Conservation (phyloP, 1,284 basidiomycete species). For the Moesziomyces globuligerus region DNA sequence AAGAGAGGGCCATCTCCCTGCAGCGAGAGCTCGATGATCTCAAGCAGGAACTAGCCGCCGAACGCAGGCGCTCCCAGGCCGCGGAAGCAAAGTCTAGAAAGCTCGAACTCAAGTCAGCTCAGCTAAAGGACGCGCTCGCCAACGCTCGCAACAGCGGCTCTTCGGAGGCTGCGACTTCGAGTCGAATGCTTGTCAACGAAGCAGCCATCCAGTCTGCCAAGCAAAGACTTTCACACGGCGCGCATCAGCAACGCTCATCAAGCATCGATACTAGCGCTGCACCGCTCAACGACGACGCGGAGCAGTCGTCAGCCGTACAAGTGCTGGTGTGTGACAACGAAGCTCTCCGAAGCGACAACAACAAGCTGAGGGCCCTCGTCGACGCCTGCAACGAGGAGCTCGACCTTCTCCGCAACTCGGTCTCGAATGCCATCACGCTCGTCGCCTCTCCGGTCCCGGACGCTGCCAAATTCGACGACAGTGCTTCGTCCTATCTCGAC, state of each 20-base stretch:
- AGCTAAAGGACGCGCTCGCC: conserved; percentile 43
- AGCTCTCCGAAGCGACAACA: conserved; percentile 37
- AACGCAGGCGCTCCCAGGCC: conserved; percentile 76
- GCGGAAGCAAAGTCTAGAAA: conserved; percentile 76
- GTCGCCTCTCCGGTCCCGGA: conserved; percentile 30
- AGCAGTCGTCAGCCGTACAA: conserved; percentile 25
- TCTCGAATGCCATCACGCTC: conserved; percentile 22
- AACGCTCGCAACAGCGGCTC: conserved; percentile 27
- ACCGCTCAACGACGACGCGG: conserved; percentile 6
- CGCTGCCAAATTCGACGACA: conserved; percentile 13
- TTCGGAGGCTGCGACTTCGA: conserved; percentile 10
- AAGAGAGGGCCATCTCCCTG: conserved; percentile 20
- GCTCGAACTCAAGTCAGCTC: conserved; percentile 64
- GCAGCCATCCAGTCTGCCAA: conserved; percentile 35
- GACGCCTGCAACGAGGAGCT: conserved; percentile 58
- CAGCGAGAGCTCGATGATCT: conserved; percentile 80
- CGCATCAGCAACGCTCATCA: conserved; percentile 25
- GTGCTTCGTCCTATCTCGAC: conserved; percentile 2
- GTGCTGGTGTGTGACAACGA: conserved; percentile 51
- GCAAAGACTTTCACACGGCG: conserved; percentile 29
- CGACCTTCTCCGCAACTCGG: conserved; percentile 38
- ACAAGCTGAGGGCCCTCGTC: conserved; percentile 43
- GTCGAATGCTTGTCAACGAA: conserved; percentile 26
- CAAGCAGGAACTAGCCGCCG: conserved; percentile 81
- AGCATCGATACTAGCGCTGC: conserved; percentile 11